Evolutionary conservation across 75 land plant species (phyloP), one percentile per base, ranked within the genome.

Genomic region (Cupressus sempervirens): DNA sequence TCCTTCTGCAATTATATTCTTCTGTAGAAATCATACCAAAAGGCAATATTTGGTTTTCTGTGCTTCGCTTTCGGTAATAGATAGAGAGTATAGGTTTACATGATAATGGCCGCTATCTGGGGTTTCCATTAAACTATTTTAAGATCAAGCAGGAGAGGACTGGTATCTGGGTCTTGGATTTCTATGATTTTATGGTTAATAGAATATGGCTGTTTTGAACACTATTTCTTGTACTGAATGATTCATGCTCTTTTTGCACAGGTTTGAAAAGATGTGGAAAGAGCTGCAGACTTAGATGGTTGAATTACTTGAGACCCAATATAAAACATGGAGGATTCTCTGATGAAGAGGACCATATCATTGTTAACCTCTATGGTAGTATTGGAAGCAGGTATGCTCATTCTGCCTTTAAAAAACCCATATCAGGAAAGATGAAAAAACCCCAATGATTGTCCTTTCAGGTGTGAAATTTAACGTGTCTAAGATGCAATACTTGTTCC

Each of bases 271-370:
- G 95, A 29, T 94, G 95, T 86, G 95, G 95, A 79, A 94, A 94
- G 89, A 94, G 95, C 85, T 94, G 95, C 85, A 90, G 95, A 12
- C 94, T 94, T 36, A 89, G 95, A 80, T 94, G 95, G 95, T 86
- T 94, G 41, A 94, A 94, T 65, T 94, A 94, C 81, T 89, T 94
- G 83, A 91, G 95, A 20, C 95, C 95, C 3, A 91, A 94, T 76
- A 88, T 94, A 75, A 94, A 91, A 86, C 94, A 94, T 80, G 94
- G 95, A 40, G 93, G 91, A 1, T 93, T 93, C 83, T 88, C 95
- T 5, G 90, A 89, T 45, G 95, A 94, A 32, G 95, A 94, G 79
- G 95, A 94, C 73, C 88, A 88, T 85, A 86, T 91, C 82, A 94
- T 94, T n/a, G 85, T 86, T 50, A 88, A 86, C 84, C 89, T 92